phyloP scores from a whole-genome alignment of 2,329 filamentous ascomycete species.

The Didymosphaeria variabile region DNA sequence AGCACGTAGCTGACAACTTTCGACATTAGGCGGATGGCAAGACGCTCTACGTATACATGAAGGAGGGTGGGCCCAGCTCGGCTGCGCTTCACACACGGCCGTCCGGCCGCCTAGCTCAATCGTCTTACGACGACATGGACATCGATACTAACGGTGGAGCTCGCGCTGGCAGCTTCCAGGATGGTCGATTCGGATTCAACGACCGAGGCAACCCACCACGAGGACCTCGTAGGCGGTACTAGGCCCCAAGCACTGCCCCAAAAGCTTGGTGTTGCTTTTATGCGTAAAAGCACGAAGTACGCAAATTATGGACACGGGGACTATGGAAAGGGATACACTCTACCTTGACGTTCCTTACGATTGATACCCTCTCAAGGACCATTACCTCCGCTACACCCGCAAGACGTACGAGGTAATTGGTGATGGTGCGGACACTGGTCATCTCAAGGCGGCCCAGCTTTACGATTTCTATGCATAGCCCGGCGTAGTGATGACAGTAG shows the following conservation, averaged over 20 bases:
- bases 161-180: slow-evolving; percentile 51
- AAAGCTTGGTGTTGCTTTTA: background rate
- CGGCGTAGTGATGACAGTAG: slow-evolving; percentile 5
- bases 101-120: slow-evolving; percentile 32
- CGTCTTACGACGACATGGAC: slow-evolving; percentile 53
- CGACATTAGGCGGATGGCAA: slow-evolving; percentile 75
- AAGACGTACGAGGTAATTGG: background rate
- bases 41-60: slow-evolving; percentile 76
- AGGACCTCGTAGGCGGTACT: slow-evolving; percentile 46
- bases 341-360: background rate
- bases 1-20: slow-evolving; percentile 21
- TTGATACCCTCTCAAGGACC: slow-evolving; percentile 16
- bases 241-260: slow-evolving; percentile 1
- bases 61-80: slow-evolving; percentile 54
- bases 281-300: background rate
- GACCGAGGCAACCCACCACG: slow-evolving; percentile 42
- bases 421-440: background rate
- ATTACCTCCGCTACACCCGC: background rate
- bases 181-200: slow-evolving; percentile 55
- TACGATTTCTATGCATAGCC: slow-evolving; percentile 7
- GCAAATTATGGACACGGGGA: background rate
- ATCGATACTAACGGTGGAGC: slow-evolving; percentile 41
- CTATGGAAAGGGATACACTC: background rate
- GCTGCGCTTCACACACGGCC: slow-evolving; percentile 40
- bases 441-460: background rate